Evolutionary conservation across 176 grass and related monocot genomes (phyloP).

Genomic region (Oryza coarctata): DNA sequence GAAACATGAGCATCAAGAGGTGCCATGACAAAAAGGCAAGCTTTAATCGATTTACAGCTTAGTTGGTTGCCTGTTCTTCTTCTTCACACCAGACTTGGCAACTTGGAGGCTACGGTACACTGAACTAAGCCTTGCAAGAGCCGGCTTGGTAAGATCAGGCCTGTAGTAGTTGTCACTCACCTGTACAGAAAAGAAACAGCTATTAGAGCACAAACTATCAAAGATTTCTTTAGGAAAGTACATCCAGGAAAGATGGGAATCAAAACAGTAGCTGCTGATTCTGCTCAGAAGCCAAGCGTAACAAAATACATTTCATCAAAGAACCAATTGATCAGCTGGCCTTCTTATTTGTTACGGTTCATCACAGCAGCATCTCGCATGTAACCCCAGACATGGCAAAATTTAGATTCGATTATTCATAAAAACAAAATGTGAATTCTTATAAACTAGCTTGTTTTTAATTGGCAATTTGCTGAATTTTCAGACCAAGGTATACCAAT

Average conservation of each 20-base stretch:
- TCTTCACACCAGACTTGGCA: slow-evolving; percentile 79
- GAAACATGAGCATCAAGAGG: not conserved
- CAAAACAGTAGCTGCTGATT: not conserved
- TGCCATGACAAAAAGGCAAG: not conserved
- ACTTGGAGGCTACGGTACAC: slow-evolving; percentile 85
- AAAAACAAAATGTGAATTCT: not conserved
- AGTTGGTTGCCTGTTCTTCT: slow-evolving; percentile 74
- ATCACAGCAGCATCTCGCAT: slow-evolving; percentile 47
- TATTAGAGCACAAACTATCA: not conserved
- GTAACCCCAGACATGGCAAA: not conserved
- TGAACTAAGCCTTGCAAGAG: slow-evolving; percentile 57
- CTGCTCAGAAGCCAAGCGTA: slow-evolving; percentile 87
- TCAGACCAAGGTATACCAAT: not conserved
- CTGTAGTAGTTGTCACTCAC: slow-evolving; percentile 75
- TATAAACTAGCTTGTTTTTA: not conserved
- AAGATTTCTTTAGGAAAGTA: not conserved
- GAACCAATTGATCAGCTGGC: slow-evolving; percentile 45
- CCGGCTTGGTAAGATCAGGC: slow-evolving; percentile 74
- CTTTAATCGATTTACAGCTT: slow-evolving; percentile 28
- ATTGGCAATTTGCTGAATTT: not conserved
- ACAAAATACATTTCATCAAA: slow-evolving; percentile 49
- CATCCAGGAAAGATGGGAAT: not conserved
- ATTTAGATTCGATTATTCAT: not conserved
- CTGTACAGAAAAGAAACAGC: not conserved
- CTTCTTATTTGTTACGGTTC: slow-evolving; percentile 63